Evolutionary conservation across 1,284 basidiomycete genomes (phyloP).

Genomic region (Chondrostereum purpureum): DNA sequence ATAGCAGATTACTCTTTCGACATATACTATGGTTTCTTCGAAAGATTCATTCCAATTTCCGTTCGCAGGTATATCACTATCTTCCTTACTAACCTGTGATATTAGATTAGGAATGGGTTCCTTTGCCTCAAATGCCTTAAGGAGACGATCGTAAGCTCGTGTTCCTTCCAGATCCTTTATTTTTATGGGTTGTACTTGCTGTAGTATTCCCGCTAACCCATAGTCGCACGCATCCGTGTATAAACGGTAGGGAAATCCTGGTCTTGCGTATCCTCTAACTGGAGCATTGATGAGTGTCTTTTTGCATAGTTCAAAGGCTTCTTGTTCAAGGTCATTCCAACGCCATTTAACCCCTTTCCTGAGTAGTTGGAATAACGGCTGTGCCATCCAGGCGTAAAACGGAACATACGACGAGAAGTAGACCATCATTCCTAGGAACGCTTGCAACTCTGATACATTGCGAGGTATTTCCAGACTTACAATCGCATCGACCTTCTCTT

Average conservation of each 20-base stretch:
- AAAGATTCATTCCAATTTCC: too few relatives aligned
- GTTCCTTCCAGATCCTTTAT: constrained; percentile 30
- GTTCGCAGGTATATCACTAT: too few relatives aligned
- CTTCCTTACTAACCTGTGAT: background rate
- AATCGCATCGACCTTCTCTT: constrained; percentile 23
- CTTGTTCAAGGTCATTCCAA: constrained; percentile 19
- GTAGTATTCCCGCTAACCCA: constrained; percentile 25
- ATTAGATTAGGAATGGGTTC: constrained; percentile 7
- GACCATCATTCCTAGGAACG: too few relatives aligned
- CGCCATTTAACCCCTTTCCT: constrained; percentile 19
- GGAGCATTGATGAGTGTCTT: constrained; percentile 20
- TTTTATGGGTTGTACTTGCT: constrained; percentile 32
- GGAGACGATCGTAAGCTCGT: constrained; percentile 21
- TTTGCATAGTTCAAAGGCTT: constrained; percentile 20
- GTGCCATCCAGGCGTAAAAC: too few relatives aligned
- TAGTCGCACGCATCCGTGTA: too few relatives aligned
- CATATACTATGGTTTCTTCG: background rate
- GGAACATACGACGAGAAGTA: constrained; percentile 26
- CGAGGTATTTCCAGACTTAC: constrained; percentile 15
- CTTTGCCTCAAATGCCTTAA: constrained; percentile 13
- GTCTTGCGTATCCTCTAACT: constrained; percentile 23
- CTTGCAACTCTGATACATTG: constrained; percentile 18
- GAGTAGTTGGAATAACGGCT: constrained; percentile 18
- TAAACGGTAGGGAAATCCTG: constrained; percentile 24
- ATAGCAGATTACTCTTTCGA: background rate